Base-by-base conservation (phyloP, 2,329 filamentous ascomycete genomes). In the Myriosclerotinia curreyana region DNA sequence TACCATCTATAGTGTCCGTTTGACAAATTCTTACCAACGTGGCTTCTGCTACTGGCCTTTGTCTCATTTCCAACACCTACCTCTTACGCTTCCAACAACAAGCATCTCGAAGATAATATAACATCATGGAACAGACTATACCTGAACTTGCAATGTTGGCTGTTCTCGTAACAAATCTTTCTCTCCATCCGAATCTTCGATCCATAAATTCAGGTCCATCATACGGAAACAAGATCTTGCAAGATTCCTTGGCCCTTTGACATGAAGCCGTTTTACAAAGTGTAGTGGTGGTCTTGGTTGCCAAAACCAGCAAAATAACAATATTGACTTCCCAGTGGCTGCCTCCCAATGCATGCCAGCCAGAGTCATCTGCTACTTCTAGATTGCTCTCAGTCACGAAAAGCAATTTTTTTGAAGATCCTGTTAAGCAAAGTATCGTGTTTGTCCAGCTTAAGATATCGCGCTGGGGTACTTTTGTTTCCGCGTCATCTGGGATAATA, bases 401-500 rank as follows among this genome's bases (percentile, higher is more conserved):
- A 6, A 7, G 14, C 17, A 42, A 20, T 2, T 42, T 42, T 14
- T 14, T 14, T 42, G 15, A 42, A 17, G 40, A 42, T 17, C 15
- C 14, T 14, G 6, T 44, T n/a, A n/a, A 44, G 42, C 42, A 44
- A 44, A 44, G 42, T n/a, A 44, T n/a, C 42, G 17, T 44, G 8
- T n/a, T 44, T 6, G 14, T 15, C 17, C 40, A 1, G 40, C 22
- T 49, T 15, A 15, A 28, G 14, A 17, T 25, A 12, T 28, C 3
- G 14, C 25, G 5, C 22, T 2, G 14, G 28, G 22, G 48, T 7
- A 15, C 7, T 2, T 49, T 6, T 22, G 0, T 28, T 15, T 98
- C 94, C 91, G 98, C 98, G 83, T 96, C 92, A 46, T 94, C 95
- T 31, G 28, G 28, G 28, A 5, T 31, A 6, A 6, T 5, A 31